Evolutionary conservation across 148 eudicot species (phyloP), one percentile per base, ranked within the genome.

Genomic region (Vaccinium vitisidaea): DNA sequence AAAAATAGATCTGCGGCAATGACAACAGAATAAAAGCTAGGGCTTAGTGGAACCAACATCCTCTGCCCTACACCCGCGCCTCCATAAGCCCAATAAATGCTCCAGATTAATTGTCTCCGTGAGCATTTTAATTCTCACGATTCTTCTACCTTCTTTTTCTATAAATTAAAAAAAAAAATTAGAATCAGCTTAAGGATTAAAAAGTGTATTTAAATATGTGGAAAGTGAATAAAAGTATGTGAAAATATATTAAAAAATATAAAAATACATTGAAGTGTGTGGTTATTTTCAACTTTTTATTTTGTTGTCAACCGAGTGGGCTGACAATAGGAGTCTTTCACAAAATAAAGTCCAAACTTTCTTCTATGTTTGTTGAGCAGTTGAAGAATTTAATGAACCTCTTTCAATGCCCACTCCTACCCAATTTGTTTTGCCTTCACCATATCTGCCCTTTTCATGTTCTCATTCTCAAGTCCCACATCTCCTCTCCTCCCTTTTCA

Each of bases 341-440:
- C 5, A 43, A 43, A 43, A 43, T 43, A 4, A 65, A n/a, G 23
- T 73, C 76, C 63, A 86, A 87, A 89, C 86, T 59, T 76, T 84
- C 84, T 76, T 79, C 61, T 46, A 32, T 83, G 80, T 50, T 80
- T 54, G 86, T 69, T 30, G 74, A 13, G 89, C 80, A 23, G 91
- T 85, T 89, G 91, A 77, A 80, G 30, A 67, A 80, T 80, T 83
- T 74, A 85, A 83, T 79, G 84, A 69, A 27, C 87, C 48, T 73
- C 77, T 39, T 73, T 73, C 50, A 36, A 73, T 73, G 77, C 49
- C 50, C 21, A 23, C 23, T 32, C 23, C 77, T 39, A 73, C 50
- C 77, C n/a, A 0, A 15, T 23, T 21, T n/a, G 2, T 21, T 65
- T 23, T 25, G 39, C 74, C 8, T 16, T 14, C 48, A 8, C 50